Percentiles rank a stretch among this genome's conserved stretches.
Evolutionary conservation across 192 early-diverging fungal species (phyloP).

Genomic region (Backusella parvicylindrica): DNA sequence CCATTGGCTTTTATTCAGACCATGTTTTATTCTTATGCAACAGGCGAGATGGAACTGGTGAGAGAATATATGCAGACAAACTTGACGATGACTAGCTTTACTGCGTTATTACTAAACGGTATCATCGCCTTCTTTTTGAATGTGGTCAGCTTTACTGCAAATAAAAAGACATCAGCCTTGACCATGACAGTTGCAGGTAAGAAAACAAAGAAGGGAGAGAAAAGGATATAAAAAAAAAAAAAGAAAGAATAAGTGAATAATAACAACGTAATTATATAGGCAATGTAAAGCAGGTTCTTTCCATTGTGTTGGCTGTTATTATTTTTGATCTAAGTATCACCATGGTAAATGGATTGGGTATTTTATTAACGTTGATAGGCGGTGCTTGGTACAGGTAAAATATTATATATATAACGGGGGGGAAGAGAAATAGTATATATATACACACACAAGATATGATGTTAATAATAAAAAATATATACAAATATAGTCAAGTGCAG

Average conservation of each 20-base stretch:
- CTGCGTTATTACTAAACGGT: constrained; percentile 73
- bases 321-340: constrained; percentile 59
- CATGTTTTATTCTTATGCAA: constrained; percentile 54
- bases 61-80: constrained; percentile 38
- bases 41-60: constrained; percentile 59
- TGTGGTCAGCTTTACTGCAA: constrained; percentile 83
- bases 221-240: not conserved
- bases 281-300: constrained; percentile 69
- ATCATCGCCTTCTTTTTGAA: constrained; percentile 85
- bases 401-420: not conserved
- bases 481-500: constrained; percentile 24
- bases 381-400: constrained; percentile 59
- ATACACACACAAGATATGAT: no score
- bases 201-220: no score
- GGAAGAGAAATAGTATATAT: no score
- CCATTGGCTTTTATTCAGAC: constrained; percentile 76
- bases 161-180: constrained; percentile 79
- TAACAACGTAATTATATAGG: not conserved
- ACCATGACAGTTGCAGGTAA: constrained; percentile 73
- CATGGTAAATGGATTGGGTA: constrained; percentile 54
- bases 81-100: constrained; percentile 38
- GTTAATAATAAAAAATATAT: no score
- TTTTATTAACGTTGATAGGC: constrained; percentile 54
- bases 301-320: constrained; percentile 57
- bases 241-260: not conserved